Conservation (phyloP, 1,139 yeast species). For the Yamadazyma conglobata region DNA sequence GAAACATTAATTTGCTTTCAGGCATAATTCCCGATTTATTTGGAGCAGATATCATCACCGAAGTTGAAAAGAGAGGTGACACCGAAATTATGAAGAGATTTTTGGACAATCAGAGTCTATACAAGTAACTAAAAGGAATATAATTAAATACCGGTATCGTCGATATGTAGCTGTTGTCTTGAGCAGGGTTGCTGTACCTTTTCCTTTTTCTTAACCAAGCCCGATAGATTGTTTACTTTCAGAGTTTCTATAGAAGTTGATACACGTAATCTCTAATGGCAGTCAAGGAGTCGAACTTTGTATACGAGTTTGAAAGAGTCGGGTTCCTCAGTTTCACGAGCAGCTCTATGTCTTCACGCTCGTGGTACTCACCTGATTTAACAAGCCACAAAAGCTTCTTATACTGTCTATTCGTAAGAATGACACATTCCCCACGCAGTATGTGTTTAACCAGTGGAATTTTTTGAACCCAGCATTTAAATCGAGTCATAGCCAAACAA, state of each 20-base stretch:
- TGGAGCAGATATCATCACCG: too few species aligned
- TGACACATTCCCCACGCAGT: too few species aligned
- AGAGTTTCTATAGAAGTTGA: slow-evolving; percentile 6
- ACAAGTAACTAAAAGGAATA: too few species aligned
- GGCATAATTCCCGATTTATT: too few species aligned
- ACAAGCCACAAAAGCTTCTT: slow-evolving; percentile 28
- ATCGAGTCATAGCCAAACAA: slow-evolving; percentile 13
- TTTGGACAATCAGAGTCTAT: too few species aligned
- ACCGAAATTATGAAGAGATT: too few species aligned
- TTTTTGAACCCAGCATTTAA: slow-evolving; percentile 69
- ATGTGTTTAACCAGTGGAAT: slow-evolving; percentile 95
- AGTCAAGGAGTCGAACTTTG: slow-evolving; percentile 2
- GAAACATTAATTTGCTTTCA: slow-evolving; percentile 4
- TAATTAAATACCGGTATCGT: too few species aligned
- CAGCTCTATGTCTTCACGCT: slow-evolving; percentile 21
- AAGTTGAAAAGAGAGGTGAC: too few species aligned
- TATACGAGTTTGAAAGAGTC: slow-evolving; percentile 14
- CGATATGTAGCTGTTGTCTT: too few species aligned
- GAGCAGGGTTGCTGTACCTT: slow-evolving; percentile 2
- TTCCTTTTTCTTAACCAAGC: slow-evolving; percentile 24
- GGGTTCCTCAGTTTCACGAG: slow-evolving; percentile 26
- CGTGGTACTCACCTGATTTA: slow-evolving; percentile 26
- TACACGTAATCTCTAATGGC: slow-evolving; percentile 12
- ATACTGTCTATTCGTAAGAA: slow-evolving; percentile 27
- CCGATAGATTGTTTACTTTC: slow-evolving; percentile 24